Conservation (phyloP, 352 stramenopile genomes). For the Blastocystis sp. region DNA sequence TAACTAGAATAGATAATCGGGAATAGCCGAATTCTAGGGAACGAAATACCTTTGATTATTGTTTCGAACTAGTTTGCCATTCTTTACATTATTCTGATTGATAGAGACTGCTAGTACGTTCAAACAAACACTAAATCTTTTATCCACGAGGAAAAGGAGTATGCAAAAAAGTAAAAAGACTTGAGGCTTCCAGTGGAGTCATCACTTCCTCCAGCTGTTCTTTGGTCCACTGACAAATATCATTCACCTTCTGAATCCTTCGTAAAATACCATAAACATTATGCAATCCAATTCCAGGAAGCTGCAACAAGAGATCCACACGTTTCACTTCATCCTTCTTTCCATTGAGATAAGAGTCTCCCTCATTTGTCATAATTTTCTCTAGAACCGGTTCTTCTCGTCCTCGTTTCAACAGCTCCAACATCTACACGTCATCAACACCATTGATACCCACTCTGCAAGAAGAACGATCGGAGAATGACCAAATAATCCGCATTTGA, state of each 20-base stretch:
- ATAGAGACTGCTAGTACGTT: no score
- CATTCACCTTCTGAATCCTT: slow-evolving; percentile 31
- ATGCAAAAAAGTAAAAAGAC: slow-evolving; percentile 33
- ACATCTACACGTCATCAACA: background rate
- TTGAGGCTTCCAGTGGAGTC: slow-evolving; percentile 1
- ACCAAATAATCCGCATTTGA: slow-evolving; percentile 57
- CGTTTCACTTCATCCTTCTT: slow-evolving; percentile 39
- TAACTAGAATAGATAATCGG: no score
- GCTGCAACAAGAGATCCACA: slow-evolving; percentile 4
- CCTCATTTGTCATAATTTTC: background rate
- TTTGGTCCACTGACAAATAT: slow-evolving; percentile 30
- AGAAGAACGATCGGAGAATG: background rate
- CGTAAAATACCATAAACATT: slow-evolving; percentile 48
- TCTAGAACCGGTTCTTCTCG: slow-evolving; percentile 12
- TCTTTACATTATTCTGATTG: no score
- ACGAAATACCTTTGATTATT: no score
- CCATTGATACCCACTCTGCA: background rate
- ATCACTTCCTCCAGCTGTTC: slow-evolving; percentile 22
- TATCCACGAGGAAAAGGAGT: slow-evolving; percentile 12
- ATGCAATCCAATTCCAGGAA: slow-evolving; percentile 22
- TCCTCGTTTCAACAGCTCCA: slow-evolving; percentile 44
- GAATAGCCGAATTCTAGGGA: no score
- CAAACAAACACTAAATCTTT: no score
- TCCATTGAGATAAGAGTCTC: background rate
- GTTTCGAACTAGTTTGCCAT: no score